These are phyloP conservation scores for Hymenoscyphus linearis DNA, from an alignment of 2,329 filamentous ascomycete species.

Conservation along the genomic window DNA sequence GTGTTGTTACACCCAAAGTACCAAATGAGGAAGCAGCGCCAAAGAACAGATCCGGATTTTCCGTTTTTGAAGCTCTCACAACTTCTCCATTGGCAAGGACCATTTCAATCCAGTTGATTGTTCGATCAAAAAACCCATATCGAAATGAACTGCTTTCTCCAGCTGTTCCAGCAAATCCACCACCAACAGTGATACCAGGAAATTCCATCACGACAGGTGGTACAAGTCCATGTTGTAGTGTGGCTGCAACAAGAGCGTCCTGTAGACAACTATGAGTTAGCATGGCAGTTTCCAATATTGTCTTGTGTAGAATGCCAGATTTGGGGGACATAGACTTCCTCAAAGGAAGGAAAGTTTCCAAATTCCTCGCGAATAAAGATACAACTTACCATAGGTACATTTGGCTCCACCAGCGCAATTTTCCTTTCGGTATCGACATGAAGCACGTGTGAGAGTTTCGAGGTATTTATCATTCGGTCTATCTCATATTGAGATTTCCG, in stretches of 20 bases:
- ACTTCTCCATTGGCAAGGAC: constrained; percentile 53
- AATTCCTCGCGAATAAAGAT: no score
- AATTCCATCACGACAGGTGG: constrained; percentile 66
- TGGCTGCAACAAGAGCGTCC: constrained; percentile 52
- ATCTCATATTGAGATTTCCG: constrained; percentile 30
- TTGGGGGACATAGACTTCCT: no score
- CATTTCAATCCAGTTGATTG: constrained; percentile 56
- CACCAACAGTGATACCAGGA: constrained; percentile 62
- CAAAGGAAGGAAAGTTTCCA: no score
- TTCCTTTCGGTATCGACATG: constrained; percentile 37
- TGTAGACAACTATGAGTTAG: no score
- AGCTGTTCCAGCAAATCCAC: constrained; percentile 59
- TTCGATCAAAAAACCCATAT: constrained; percentile 60
- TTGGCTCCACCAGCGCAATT: constrained; percentile 55
- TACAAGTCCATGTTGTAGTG: constrained; percentile 48
- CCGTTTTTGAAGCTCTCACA: constrained; percentile 40
- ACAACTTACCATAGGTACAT: constrained; percentile 51
- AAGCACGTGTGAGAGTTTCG: constrained; percentile 41
- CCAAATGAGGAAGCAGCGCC: constrained; percentile 55
- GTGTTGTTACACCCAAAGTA: constrained; percentile 54
- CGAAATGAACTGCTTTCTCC: constrained; percentile 63
- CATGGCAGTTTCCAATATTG: no score
- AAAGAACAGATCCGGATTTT: constrained; percentile 50
- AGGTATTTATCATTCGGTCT: constrained; percentile 39
- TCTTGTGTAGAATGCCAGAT: no score